A percentile compares a stretch with the other conserved stretches of the same genome.
Evolutionary conservation across 345 rosid species (phyloP).

Genomic region (Eucalyptus guilfoylei): DNA sequence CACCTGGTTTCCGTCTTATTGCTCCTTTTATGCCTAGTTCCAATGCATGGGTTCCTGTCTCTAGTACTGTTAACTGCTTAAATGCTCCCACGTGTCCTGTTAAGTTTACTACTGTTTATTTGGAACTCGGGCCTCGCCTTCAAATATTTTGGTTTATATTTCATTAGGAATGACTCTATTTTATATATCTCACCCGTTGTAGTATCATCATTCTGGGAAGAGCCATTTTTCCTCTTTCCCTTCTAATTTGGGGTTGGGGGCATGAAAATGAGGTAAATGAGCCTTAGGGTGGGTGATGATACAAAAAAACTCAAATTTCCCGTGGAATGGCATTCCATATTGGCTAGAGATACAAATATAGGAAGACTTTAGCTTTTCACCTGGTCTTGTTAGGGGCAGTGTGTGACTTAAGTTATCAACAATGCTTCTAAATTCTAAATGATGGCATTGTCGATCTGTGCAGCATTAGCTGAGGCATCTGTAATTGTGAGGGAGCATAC

Average conservation of each 20-base stretch:
- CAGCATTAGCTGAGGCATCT: slow-evolving; percentile 89
- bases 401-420: background rate
- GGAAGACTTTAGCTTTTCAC: background rate
- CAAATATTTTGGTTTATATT: background rate
- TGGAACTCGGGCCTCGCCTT: background rate
- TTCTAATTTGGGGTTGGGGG: background rate
- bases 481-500: slow-evolving; percentile 85
- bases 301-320: background rate
- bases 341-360: background rate
- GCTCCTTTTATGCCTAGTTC: background rate
- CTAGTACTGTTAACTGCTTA: background rate
- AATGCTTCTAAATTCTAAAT: background rate
- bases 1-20: background rate
- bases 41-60: background rate
- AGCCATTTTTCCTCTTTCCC: background rate
- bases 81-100: background rate
- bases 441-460: background rate
- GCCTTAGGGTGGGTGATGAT: background rate
- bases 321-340: background rate
- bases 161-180: background rate
- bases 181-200: background rate
- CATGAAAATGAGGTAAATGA: background rate
- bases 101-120: background rate
- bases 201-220: background rate
- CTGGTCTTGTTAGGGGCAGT: background rate